phyloP scores from a whole-genome alignment of 2,329 filamentous ascomycete genomes.

The Stromatinia cepivora region DNA sequence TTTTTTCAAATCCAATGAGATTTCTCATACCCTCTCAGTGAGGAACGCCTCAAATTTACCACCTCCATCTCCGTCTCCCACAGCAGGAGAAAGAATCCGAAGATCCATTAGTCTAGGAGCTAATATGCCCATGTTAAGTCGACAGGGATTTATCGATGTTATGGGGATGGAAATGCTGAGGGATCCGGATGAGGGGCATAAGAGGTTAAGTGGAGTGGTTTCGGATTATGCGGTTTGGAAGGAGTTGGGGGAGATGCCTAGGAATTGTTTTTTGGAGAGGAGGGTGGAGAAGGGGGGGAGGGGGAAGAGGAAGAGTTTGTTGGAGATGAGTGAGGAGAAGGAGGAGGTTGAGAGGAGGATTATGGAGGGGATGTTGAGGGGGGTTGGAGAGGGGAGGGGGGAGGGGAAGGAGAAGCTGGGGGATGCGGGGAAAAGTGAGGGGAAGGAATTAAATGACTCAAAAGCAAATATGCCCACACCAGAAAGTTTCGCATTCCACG shows the following conservation, averaged over 20 bases:
- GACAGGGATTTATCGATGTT: slow-evolving; percentile 62
- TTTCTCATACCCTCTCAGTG: slow-evolving; percentile 29
- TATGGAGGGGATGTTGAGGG: slow-evolving; percentile 14
- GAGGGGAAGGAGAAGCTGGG: neutral
- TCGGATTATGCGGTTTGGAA: slow-evolving; percentile 32
- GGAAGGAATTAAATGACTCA: neutral
- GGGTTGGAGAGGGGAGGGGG: neutral
- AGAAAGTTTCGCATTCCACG: neutral
- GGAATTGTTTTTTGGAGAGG: slow-evolving; percentile 29
- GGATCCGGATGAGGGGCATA: slow-evolving; percentile 28
- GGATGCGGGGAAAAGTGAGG: too few relatives aligned
- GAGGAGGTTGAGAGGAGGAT: slow-evolving; percentile 17
- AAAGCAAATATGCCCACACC: neutral
- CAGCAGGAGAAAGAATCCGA: slow-evolving; percentile 24
- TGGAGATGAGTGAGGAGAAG: slow-evolving; percentile 24
- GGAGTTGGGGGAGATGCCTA: slow-evolving; percentile 30
- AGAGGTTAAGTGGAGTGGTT: slow-evolving; percentile 27
- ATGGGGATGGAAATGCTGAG: slow-evolving; percentile 29
- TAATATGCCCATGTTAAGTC: slow-evolving; percentile 50
- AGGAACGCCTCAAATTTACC: neutral
- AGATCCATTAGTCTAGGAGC: slow-evolving; percentile 30
- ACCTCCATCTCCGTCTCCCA: slow-evolving; percentile 22
- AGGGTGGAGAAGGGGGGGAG: neutral
- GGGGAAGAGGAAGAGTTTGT: slow-evolving; percentile 18
- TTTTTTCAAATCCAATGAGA: slow-evolving; percentile 30